Conservation (phyloP, 176 grass and related monocot species). For the Pharus latifolius region DNA sequence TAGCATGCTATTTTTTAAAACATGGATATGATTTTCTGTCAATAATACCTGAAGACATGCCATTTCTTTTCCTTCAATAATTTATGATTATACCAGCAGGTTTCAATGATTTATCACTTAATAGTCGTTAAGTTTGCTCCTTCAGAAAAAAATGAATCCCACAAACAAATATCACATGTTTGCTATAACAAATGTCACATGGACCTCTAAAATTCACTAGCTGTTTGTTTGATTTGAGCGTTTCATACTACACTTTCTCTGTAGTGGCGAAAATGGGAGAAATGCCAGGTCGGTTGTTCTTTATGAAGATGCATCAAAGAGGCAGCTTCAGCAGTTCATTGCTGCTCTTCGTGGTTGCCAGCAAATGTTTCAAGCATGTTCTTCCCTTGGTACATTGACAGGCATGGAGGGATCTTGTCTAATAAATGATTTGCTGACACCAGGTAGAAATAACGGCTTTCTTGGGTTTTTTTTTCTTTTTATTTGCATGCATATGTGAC, state of each 20-base stretch:
- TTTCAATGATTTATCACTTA: no score
- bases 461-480: background rate
- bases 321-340: constrained; percentile 73
- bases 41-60: no score
- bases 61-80: no score
- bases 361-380: constrained; percentile 69
- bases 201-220: background rate
- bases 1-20: no score
- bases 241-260: constrained; percentile 13
- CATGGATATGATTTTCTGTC: no score
- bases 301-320: constrained; percentile 95
- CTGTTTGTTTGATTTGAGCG: background rate
- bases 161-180: no score
- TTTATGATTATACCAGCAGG: no score
- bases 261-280: constrained; percentile 48
- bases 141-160: no score
- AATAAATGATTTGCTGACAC: constrained; percentile 72
- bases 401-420: constrained; percentile 44
- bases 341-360: constrained; percentile 71
- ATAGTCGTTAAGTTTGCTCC: no score
- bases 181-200: no score
- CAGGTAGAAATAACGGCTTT: constrained; percentile 41
- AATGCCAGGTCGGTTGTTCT: constrained; percentile 69
- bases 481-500: background rate
- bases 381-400: constrained; percentile 38